phyloP scores from a whole-genome alignment of 148 eudicot genomes.

The Euryodendron excelsum region DNA sequence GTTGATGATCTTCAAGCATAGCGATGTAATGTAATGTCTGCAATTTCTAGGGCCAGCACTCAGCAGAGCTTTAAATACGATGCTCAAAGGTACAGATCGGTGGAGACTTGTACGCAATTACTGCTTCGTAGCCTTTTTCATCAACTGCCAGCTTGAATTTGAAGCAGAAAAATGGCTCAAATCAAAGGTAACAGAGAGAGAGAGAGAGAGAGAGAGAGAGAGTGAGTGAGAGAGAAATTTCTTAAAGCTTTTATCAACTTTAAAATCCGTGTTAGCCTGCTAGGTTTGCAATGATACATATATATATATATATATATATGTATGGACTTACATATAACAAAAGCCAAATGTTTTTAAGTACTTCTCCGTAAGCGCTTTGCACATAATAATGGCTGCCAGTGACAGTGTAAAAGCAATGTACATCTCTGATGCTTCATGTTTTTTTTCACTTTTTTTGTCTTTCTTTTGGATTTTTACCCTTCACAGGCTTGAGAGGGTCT shows the following conservation, averaged over 20 bases:
- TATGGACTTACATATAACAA: not conserved
- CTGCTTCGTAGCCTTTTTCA: slow-evolving; percentile 6
- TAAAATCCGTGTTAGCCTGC: too few species aligned
- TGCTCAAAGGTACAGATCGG: not conserved
- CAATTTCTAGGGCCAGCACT: not conserved
- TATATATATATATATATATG: not conserved
- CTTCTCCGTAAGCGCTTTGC: not conserved
- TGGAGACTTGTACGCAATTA: slow-evolving; percentile 1
- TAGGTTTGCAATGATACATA: not conserved
- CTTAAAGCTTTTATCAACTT: slow-evolving; percentile 2
- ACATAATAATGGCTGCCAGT: not conserved
- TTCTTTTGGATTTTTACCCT: not conserved
- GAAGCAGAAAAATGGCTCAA: slow-evolving; percentile 6
- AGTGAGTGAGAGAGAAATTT: not conserved
- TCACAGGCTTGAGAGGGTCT: slow-evolving; percentile 18
- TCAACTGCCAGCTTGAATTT: slow-evolving; percentile 14
- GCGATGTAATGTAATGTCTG: not conserved
- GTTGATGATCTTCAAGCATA: not conserved
- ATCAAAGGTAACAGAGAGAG: not conserved
- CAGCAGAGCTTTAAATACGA: slow-evolving; percentile 6
- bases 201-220: not conserved
- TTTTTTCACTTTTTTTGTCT: not conserved
- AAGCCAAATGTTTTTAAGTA: slow-evolving; percentile 6
- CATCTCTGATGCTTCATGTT: slow-evolving; percentile 13
- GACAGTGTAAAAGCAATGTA: slow-evolving; percentile 4